Evolutionary conservation across 306 rosid species (phyloP).

Genomic region (Oxytropis ochrocephala): DNA sequence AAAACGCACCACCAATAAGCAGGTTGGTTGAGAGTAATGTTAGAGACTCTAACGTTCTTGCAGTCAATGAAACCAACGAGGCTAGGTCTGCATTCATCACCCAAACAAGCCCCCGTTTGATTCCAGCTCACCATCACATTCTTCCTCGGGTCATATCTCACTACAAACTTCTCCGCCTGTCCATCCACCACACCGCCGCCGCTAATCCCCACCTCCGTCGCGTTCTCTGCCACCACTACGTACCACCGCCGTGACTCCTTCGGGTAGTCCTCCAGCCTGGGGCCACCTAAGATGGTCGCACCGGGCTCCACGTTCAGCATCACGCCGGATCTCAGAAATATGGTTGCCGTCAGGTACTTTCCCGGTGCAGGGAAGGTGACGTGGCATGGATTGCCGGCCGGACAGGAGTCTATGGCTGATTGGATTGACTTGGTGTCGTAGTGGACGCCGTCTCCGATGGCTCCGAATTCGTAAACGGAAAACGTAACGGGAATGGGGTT

Average conservation of each 20-base stretch:
- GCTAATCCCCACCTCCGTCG: conserved; percentile 58
- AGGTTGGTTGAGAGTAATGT: conserved; percentile 55
- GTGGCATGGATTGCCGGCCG: conserved; percentile 27
- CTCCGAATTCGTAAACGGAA: conserved; percentile 70
- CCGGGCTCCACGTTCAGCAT: conserved; percentile 46
- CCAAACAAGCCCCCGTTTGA: conserved; percentile 60
- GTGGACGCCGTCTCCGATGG: conserved; percentile 60
- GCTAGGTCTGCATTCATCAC: conserved; percentile 91
- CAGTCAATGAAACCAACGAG: conserved; percentile 64
- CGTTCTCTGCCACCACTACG: conserved; percentile 80
- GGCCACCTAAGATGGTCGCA: conserved; percentile 63
- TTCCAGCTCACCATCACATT: conserved; percentile 98
- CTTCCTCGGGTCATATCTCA: conserved; percentile 61
- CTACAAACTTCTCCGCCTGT: conserved; percentile 66
- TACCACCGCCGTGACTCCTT: conserved; percentile 59
- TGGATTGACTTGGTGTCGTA: conserved; percentile 83
- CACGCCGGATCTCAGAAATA: conserved; percentile 73
- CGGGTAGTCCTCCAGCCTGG: conserved; percentile 58
- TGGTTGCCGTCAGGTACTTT: conserved; percentile 66
- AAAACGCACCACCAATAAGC: conserved; percentile 82
- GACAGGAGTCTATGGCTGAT: conserved; percentile 71
- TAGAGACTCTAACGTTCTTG: conserved; percentile 41
- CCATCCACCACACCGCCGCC: conserved; percentile 96
- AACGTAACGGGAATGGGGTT: conserved; percentile 17
- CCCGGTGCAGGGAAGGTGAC: conserved; percentile 68